Evolutionary conservation across 108 stramenopile genomes (phyloP), one percentile per base, ranked within the genome.

Genomic region (Pseudonitzschia multiseries): DNA sequence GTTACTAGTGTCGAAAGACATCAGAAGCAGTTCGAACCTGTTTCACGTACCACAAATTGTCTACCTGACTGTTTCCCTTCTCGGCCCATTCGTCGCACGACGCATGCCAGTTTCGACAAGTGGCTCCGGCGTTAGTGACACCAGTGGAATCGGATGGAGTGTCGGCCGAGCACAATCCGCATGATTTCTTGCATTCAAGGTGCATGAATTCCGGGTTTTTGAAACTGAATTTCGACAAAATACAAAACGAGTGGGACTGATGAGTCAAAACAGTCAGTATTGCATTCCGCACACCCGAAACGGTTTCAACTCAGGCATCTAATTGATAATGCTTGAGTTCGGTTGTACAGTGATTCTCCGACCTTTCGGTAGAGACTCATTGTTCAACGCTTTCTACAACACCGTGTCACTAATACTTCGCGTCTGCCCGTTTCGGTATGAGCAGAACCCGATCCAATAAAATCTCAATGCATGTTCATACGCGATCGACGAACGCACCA

Each of bases 141-240:
- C 6, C 36, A 36, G 36, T 36, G 36, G 36, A 36, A 36, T 36
- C 36, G n/a, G n/a, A n/a, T 31, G 26, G 29, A 18, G 9, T 31
- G 13, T 33, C 28, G 27, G 0, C 12, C 4, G 42, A 12, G 48
- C 75, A 76, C 10, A 63, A 8, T 33, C 60, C 60, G 36, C 75
- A 76, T 15, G 65, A 69, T 57, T 76, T 46, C 18, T 20, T n/a
- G 62, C 75, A 76, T 14, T 63, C 21, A 33, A 32, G 12, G 24
- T 76, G 26, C 75, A 76, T 76, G 61, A 69, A 76, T 15, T 18
- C 65, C 12, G 41, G 4, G 68, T 76, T 76, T 18, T 63, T 63
- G 27, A 69, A 46, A 28, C 75, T 76, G 31, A 5, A 20, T 26
- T 53, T 72, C n/a, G 71, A 50, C 50, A 1, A 14, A 51, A 21